phyloP scores from a whole-genome alignment of 345 rosid genomes.

The Camelina sativa region DNA sequence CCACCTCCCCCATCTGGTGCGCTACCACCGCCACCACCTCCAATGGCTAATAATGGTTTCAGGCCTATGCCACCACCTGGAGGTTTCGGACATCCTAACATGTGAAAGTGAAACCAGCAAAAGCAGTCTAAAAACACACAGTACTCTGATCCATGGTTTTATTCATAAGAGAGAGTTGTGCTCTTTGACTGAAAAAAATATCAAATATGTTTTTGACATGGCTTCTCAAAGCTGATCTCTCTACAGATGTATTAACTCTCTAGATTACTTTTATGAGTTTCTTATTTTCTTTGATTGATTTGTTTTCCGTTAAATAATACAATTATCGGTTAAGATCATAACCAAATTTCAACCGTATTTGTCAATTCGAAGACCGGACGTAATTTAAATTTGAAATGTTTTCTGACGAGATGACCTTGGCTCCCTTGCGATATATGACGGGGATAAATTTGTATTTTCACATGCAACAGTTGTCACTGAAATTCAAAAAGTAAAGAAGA shows the following conservation, averaged over 20 bases:
- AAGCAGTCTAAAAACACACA: slow-evolving; percentile 3
- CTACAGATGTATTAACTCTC: not conserved
- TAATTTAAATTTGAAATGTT: not conserved
- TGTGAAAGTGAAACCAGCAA: slow-evolving; percentile 35
- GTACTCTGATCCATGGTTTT: not conserved
- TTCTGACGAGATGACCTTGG: not conserved
- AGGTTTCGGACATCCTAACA: slow-evolving; percentile 55
- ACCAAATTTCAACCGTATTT: not conserved
- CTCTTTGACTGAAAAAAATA: not conserved
- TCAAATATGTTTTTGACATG: slow-evolving; percentile 30
- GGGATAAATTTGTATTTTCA: slow-evolving; percentile 15
- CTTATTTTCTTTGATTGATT: not conserved
- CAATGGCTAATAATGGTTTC: slow-evolving; percentile 73
- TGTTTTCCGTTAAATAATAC: not conserved
- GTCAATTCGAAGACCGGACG: not conserved
- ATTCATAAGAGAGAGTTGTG: not conserved
- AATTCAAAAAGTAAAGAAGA: slow-evolving; percentile 55
- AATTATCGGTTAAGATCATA: slow-evolving; percentile 1
- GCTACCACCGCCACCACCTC: slow-evolving; percentile 80
- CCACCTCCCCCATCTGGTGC: slow-evolving; percentile 75
- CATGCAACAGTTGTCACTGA: not conserved
- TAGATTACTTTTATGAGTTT: not conserved
- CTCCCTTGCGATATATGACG: not conserved
- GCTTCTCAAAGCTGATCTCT: slow-evolving; percentile 11
- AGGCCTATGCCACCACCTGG: slow-evolving; percentile 63